Base-by-base conservation (phyloP, 2,329 filamentous ascomycete genomes). In the Apiospora hydei region DNA sequence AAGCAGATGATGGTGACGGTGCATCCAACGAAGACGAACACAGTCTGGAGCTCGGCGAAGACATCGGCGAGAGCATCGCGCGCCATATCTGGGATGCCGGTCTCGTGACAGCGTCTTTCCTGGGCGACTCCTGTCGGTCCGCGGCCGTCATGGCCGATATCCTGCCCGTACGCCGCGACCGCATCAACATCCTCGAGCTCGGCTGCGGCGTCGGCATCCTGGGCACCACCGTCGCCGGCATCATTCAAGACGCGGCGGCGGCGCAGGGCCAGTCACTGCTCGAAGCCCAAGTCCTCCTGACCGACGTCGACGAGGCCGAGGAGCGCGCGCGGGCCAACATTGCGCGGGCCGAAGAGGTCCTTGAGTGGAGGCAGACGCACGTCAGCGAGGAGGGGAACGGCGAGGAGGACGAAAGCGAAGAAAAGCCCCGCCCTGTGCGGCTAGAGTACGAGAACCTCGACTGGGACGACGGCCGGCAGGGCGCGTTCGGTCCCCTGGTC, bases 41-140 rank as follows among this genome's bases (percentile, higher is more conserved):
- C 78, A 0, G 75, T 74, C 73, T 88, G 10, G 81, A 85, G 41
- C 79, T 90, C 5, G 85, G 88, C 70, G 89, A 90, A 73, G 87
- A 89, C 70, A 85, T 90, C 13, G 88, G 88, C 18, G 88, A 90
- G 79, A 89, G 87, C 76, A 90, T 90, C 71, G 88, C 88, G 0
- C 84, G 88, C 3, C 88, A 90, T 73, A 82, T 90, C 7, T 90
- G 88, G 88, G 88, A 90, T 70, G 88, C 84, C 1, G 88, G 88
- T 0, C 80, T 90, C 13, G 81, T 87, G 7, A 84, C 85, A 0
- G 80, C 84, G 1, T 82, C 82, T 1, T 76, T 83, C 14, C 67
- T 86, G 14, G 80, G 79, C 1, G 77, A 79, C 30, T 71, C 73
- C 0, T 77, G 76, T 34, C 70, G 74, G 11, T 41, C 43, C 21